These are phyloP conservation scores for Cynanchum wilfordii DNA, from an alignment of 257 asterid genomes.

Conservation along the genomic window DNA sequence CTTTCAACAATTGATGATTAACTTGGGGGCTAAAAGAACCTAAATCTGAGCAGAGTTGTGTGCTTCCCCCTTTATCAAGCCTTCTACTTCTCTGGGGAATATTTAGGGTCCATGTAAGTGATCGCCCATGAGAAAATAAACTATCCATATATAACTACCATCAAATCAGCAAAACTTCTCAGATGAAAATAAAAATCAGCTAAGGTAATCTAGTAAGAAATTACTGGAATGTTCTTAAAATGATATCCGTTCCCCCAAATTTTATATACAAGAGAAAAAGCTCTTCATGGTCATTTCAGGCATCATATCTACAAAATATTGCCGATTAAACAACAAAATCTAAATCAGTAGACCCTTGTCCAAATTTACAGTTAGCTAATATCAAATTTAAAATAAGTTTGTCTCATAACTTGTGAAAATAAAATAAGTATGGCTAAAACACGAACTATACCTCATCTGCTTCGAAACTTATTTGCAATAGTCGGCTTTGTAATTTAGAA, in stretches of 20 bases:
- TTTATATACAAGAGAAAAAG: background rate
- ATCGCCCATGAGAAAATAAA: background rate
- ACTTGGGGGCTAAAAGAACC: constrained; percentile 50
- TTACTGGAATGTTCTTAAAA: background rate
- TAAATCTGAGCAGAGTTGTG: constrained; percentile 30
- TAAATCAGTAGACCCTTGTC: background rate
- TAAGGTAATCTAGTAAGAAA: background rate
- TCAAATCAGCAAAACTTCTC: background rate
- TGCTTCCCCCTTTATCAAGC: constrained; percentile 46
- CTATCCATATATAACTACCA: background rate
- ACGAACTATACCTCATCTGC: constrained; percentile 65
- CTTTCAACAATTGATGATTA: constrained; percentile 45
- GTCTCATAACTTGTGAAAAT: background rate
- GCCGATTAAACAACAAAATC: background rate
- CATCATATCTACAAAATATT: background rate
- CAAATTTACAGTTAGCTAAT: background rate
- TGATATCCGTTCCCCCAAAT: background rate
- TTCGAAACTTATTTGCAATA: constrained; percentile 67
- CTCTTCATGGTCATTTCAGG: background rate
- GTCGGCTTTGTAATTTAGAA: constrained; percentile 48
- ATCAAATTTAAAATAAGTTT: background rate
- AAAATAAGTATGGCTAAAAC: background rate
- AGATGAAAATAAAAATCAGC: background rate
- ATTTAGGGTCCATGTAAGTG: background rate
- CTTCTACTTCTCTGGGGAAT: constrained; percentile 52